phyloP scores from a whole-genome alignment of 2,329 filamentous ascomycete genomes.

The Colletotrichum coccodes region DNA sequence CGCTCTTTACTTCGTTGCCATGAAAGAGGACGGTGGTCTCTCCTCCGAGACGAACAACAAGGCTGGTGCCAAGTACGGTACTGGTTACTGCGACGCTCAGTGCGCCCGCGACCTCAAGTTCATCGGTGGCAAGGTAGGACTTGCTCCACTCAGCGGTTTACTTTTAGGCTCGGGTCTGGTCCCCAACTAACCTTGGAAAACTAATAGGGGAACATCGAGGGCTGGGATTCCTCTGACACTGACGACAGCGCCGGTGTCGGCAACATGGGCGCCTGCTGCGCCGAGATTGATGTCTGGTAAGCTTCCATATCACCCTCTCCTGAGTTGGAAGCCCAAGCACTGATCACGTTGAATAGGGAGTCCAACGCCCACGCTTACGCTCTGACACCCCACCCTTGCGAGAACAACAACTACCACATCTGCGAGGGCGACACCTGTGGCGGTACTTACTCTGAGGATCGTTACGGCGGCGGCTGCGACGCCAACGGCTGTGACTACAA shows the following conservation, averaged over 20 bases:
- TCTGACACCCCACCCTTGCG: slow-evolving; percentile 38
- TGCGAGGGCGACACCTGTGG: slow-evolving; percentile 50
- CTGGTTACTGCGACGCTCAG: slow-evolving; percentile 63
- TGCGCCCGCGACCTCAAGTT: slow-evolving; percentile 60
- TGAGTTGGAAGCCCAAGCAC: slow-evolving; percentile 31
- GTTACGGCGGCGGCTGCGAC: slow-evolving; percentile 70
- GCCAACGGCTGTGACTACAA: slow-evolving; percentile 75
- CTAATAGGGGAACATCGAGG: slow-evolving; percentile 36
- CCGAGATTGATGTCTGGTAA: slow-evolving; percentile 39
- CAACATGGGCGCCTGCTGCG: slow-evolving; percentile 37
- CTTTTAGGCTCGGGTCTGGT: rapidly evolving
- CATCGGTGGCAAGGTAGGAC: slow-evolving; percentile 51
- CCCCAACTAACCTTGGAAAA: background rate
- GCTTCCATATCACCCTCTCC: background rate
- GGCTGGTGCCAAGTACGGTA: slow-evolving; percentile 63
- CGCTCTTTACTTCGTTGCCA: slow-evolving; percentile 55
- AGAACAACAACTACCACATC: slow-evolving; percentile 32
- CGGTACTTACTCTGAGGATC: slow-evolving; percentile 57
- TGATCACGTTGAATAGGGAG: slow-evolving; percentile 23
- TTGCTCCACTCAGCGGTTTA: background rate
- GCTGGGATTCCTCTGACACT: slow-evolving; percentile 36
- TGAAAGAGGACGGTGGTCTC: slow-evolving; percentile 63
- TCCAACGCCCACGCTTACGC: slow-evolving; percentile 39
- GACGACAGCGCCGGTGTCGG: slow-evolving; percentile 37
- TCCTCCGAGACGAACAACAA: slow-evolving; percentile 55